Evolutionary conservation across 129 eudicot genomes (phyloP).

Genomic region (Saussurea involucrata): DNA sequence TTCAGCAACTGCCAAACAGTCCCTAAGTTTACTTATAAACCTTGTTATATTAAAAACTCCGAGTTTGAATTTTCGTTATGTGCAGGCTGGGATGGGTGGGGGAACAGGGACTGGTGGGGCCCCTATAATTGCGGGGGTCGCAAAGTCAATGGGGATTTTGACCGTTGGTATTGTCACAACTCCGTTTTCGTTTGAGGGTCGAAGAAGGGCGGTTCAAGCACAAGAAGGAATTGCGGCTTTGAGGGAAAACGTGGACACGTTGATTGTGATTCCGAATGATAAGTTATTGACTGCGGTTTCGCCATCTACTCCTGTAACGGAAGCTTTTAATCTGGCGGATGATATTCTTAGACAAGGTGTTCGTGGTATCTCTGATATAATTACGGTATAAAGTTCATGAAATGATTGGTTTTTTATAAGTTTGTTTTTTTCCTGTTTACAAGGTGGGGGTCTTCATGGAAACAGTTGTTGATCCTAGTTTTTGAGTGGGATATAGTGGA

Average conservation of each 20-base stretch:
- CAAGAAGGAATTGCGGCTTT: constrained; percentile 98
- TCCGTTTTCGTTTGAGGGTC: constrained; percentile 92
- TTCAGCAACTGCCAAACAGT: no score
- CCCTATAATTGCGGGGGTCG: constrained; percentile 87
- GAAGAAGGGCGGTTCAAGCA: constrained; percentile 90
- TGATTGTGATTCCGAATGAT: constrained; percentile 93
- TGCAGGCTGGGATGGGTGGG: constrained; percentile 99
- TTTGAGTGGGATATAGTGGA: no score
- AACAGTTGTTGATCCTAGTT: no score
- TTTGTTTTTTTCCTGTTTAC: not conserved
- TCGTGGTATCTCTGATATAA: constrained; percentile 95
- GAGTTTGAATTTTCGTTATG: not conserved
- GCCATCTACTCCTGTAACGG: constrained; percentile 87
- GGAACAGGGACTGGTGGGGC: constrained; percentile 99
- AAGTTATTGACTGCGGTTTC: constrained; percentile 90
- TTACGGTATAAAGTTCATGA: constrained; percentile 51
- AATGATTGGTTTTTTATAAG: not conserved
- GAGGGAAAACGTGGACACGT: constrained; percentile 91
- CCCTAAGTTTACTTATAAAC: no score
- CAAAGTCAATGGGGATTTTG: constrained; percentile 89
- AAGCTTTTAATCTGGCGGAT: constrained; percentile 96
- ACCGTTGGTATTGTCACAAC: constrained; percentile 95
- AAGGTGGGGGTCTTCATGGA: no score
- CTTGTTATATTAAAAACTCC: no score
- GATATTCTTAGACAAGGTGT: constrained; percentile 97